Conservation (phyloP, 306 rosid species). For the Inga oerstediana region DNA sequence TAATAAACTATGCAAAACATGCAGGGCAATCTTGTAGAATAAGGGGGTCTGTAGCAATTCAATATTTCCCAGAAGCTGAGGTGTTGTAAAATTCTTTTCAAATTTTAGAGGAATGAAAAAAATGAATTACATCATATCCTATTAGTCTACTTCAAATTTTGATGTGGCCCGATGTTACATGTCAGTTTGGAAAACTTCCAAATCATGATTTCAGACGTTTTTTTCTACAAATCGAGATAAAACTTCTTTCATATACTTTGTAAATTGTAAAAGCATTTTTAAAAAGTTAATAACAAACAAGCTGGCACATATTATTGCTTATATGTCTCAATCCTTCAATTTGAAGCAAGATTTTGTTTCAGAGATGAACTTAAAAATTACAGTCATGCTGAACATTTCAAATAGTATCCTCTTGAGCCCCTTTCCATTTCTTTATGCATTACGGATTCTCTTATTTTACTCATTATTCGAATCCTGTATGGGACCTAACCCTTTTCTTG, state of each 20-base stretch:
- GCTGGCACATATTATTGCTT: background rate
- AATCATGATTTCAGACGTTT: too few relatives aligned
- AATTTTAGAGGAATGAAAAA: background rate
- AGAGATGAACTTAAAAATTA: constrained; percentile 14
- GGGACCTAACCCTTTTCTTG: background rate
- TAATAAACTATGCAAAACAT: too few relatives aligned
- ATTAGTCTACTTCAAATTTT: constrained; percentile 11
- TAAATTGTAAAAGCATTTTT: too few relatives aligned
- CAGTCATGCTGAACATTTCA: constrained; percentile 5
- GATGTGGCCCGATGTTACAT: background rate
- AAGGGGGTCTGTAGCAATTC: background rate
- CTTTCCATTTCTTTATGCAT: background rate
- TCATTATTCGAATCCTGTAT: background rate
- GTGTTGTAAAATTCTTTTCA: background rate
- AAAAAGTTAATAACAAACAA: too few relatives aligned
- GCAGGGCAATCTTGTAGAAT: too few relatives aligned
- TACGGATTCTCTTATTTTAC: background rate
- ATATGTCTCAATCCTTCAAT: background rate
- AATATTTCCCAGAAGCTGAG: background rate
- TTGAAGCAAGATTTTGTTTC: background rate
- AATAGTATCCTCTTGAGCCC: background rate
- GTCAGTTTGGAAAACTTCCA: too few relatives aligned
- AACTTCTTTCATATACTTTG: too few relatives aligned
- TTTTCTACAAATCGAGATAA: too few relatives aligned
- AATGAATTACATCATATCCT: background rate